Conservation (phyloP, 495 filamentous ascomycete species). For the Jackrogersella minutella region DNA sequence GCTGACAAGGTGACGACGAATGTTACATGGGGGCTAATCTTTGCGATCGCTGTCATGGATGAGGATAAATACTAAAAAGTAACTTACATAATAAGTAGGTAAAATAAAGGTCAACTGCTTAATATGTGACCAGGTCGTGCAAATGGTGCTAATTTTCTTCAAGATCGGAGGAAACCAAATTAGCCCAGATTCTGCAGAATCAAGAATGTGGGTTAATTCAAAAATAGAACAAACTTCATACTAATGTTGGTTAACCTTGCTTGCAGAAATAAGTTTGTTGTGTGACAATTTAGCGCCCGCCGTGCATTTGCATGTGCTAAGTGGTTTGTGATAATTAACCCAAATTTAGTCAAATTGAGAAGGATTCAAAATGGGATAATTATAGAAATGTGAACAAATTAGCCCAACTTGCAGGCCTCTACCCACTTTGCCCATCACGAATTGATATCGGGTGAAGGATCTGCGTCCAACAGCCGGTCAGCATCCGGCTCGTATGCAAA, state of each 20-base stretch:
- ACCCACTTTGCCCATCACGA: too few species aligned
- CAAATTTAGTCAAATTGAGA: constrained; percentile 22
- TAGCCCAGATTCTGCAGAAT: constrained; percentile 25
- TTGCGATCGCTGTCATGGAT: constrained; percentile 35
- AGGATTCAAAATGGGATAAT: constrained; percentile 35
- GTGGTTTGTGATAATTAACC: constrained; percentile 35
- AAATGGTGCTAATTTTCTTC: too few species aligned
- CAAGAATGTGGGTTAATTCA: constrained; percentile 42
- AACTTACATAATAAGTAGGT: not conserved
- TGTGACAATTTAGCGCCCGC: constrained; percentile 38
- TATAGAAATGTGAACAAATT: constrained; percentile 44
- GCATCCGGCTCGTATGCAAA: constrained; percentile 29
- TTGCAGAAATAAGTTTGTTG: constrained; percentile 3
- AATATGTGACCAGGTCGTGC: too few species aligned
- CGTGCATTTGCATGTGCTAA: constrained; percentile 33
- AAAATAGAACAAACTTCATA: constrained; percentile 45
- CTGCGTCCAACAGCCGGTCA: constrained; percentile 31
- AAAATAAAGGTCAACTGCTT: not conserved
- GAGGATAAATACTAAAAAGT: not conserved
- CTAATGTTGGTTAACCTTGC: constrained; percentile 19
- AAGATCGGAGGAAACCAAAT: constrained; percentile 21
- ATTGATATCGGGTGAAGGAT: constrained; percentile 32
- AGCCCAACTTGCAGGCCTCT: too few species aligned
- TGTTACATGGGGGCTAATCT: constrained; percentile 36
- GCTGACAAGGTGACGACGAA: constrained; percentile 21